Percentiles rank a stretch among this genome's conserved stretches.
phyloP scores from a whole-genome alignment of 2,329 filamentous ascomycete species.

The Tolypocladium pustulatum region DNA sequence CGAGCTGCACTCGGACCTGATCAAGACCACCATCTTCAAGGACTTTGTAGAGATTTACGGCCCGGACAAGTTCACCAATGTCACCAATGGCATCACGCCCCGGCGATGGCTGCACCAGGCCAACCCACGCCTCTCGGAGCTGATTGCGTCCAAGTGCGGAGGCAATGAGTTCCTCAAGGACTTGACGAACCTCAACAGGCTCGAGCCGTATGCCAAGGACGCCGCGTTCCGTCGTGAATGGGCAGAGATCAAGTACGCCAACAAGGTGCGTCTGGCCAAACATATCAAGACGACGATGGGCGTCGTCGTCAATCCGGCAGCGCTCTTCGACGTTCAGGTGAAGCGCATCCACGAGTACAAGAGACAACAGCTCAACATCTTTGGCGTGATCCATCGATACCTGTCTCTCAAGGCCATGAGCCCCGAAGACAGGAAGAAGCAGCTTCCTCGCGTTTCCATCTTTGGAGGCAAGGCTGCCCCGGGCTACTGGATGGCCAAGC shows the following conservation, averaged over 20 bases:
- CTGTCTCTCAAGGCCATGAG: slow-evolving; percentile 78
- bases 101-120: slow-evolving; percentile 95
- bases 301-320: slow-evolving; percentile 73
- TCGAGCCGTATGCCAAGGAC: slow-evolving; percentile 78
- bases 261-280: slow-evolving; percentile 86
- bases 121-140: slow-evolving; percentile 80
- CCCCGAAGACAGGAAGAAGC: slow-evolving; percentile 75
- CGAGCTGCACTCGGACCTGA: slow-evolving; percentile 92
- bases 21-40: slow-evolving; percentile 99
- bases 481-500: slow-evolving; percentile 99
- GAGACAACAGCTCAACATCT: slow-evolving; percentile 97
- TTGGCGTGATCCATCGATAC: slow-evolving; percentile 93
- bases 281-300: slow-evolving; percentile 78
- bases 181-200: slow-evolving; percentile 71
- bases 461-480: slow-evolving; percentile 97
- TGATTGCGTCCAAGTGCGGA: slow-evolving; percentile 85
- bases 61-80: slow-evolving; percentile 95
- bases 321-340: slow-evolving; percentile 94
- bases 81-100: slow-evolving; percentile 96
- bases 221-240: slow-evolving; percentile 88
- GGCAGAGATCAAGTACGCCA: slow-evolving; percentile 92
- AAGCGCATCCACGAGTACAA: slow-evolving; percentile 99
- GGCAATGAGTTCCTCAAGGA: slow-evolving; percentile 82
- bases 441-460: slow-evolving; percentile 80
- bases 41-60: slow-evolving; percentile 95